Evolutionary conservation across 1,139 yeast species (phyloP), one percentile per base, ranked within the genome.

Genomic region (Hansenula lynferdii): DNA sequence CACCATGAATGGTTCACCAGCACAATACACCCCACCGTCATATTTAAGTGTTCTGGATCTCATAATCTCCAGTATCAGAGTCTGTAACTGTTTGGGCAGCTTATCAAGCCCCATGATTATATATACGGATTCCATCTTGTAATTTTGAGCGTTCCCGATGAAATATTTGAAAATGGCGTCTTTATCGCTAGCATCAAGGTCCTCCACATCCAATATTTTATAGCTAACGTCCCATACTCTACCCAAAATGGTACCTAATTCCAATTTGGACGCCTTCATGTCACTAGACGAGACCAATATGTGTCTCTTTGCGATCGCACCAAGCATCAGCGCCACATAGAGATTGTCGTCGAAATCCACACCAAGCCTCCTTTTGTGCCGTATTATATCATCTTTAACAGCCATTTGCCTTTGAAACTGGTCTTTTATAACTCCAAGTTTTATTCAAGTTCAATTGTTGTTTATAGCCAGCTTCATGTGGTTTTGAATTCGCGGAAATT

Each of bases 31-130:
- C 28, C 20, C 33, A 22, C 25, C 34, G 4, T 28, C 20, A 11
- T 16, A 16, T 11, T 25, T 16, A 6, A 37, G 10, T 12, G 34
- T 38, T 22, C 33, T 36, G 10, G 36, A 22, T 27, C 37, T 41
- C 23, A 54, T 42, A 10, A 49, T 44, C 16, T 51, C 51, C 16
- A 57, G 34, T 12, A 61, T 34, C 4, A 50, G 26, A 5, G 56
- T 54, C 33, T 59, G 64, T 12, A 56, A 34, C 9, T 43, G 36
- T 14, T 39, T 37, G 7, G 52, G 40, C 8, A 63, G 43, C 21
- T 33, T 46, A 27, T 61, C 57, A 9, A 61, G 39, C 11, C 55
- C 53, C 27, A 37, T 40, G 26, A 57, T 36, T 14, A 58, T 42
- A 37, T 51, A 44, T 6, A 51, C 39, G 10, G 38, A 34, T 7